Evolutionary conservation across 2,329 filamentous ascomycete genomes (phyloP).

Genomic region (Myriosclerotinia duriaeana): DNA sequence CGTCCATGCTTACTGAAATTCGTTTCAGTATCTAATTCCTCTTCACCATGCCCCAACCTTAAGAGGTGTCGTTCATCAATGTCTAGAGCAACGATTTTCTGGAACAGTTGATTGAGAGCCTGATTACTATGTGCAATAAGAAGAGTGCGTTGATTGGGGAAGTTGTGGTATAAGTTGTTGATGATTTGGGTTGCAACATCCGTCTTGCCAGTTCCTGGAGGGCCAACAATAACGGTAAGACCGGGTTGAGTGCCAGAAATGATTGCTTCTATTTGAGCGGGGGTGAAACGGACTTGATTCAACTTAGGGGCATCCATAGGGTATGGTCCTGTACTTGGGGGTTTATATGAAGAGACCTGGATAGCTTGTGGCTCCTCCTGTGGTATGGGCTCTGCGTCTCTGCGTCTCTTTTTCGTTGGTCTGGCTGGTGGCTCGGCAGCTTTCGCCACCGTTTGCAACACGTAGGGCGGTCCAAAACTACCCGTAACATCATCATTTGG

Average conservation of each 20-base stretch:
- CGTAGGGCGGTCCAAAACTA: constrained; percentile 83
- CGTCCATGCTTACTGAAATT: constrained; percentile 93
- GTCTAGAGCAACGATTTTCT: constrained; percentile 94
- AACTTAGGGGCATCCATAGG: constrained; percentile 77
- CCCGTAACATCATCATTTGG: constrained; percentile 68
- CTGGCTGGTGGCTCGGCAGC: constrained; percentile 50
- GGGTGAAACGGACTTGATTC: constrained; percentile 85
- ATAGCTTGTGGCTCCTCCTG: constrained; percentile 65
- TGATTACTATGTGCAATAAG: constrained; percentile 97
- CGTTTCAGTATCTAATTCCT: constrained; percentile 81
- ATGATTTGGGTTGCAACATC: constrained; percentile 98
- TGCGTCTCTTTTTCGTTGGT: constrained; percentile 81
- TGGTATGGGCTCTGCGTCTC: constrained; percentile 68
- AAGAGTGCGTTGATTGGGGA: constrained; percentile 85
- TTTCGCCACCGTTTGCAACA: constrained; percentile 67
- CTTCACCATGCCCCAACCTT: constrained; percentile 90
- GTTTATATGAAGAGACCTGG: constrained; percentile 85
- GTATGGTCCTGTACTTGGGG: constrained; percentile 86
- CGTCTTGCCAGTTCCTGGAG: constrained; percentile 97
- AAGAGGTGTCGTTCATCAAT: constrained; percentile 94
- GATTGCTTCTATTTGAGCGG: constrained; percentile 88
- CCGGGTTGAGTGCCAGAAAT: constrained; percentile 92
- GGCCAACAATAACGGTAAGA: constrained; percentile 88
- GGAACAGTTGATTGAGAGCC: constrained; percentile 93
- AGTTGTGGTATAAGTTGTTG: constrained; percentile 98